Evolutionary conservation across 345 rosid species (phyloP), one percentile per base, ranked within the genome.

Genomic region (Salix suchowensis): DNA sequence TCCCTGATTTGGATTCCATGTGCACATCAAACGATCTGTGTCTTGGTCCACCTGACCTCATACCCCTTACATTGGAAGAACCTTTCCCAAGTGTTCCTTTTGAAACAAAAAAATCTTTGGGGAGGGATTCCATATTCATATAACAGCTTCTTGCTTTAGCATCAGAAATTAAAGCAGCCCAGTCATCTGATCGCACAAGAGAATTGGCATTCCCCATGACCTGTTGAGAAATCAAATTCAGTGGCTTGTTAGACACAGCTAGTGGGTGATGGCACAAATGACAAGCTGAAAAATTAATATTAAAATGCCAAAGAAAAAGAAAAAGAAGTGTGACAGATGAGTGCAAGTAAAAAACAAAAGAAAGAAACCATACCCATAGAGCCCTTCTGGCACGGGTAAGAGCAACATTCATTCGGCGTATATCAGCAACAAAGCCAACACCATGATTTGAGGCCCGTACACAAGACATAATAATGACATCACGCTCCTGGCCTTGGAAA

Each of bases 401-500:
- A 79, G 99, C 99, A 83, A 96, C 99, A 85, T 96, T 96, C 99
- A 96, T 96, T 54, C 99, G 86, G 6, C 99, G 96, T 73, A 96
- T 90, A 84, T 96, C 99, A 65, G 97, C 83, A 81, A 96, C 99
- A 83, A 96, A 96, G 58, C 98, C 99, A 84, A 96, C 98, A 77
- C 99, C 97, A 44, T 91, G 97, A 80, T 62, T 84, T 18, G 99
- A 96, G 76, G 99, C 99, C 78, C 99, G 97, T 39, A 96, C 99
- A 85, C 99, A 96, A 15, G 99, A 96, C 99, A 96, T 96, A 77
- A 96, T 96, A 78, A 96, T 93, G 62, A 93, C 97, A 85, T 96
- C 99, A 71, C 99, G 99, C 72, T 96, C 99, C 85, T 96, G 99
- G 28, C 99, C 99, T 83, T 96, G 99, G 88, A 96, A 96, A 72